Percentiles rank a stretch among this genome's conserved stretches.
Evolutionary conservation across 2,329 filamentous ascomycete genomes (phyloP).

Genomic region (Cordyceps sp.): DNA sequence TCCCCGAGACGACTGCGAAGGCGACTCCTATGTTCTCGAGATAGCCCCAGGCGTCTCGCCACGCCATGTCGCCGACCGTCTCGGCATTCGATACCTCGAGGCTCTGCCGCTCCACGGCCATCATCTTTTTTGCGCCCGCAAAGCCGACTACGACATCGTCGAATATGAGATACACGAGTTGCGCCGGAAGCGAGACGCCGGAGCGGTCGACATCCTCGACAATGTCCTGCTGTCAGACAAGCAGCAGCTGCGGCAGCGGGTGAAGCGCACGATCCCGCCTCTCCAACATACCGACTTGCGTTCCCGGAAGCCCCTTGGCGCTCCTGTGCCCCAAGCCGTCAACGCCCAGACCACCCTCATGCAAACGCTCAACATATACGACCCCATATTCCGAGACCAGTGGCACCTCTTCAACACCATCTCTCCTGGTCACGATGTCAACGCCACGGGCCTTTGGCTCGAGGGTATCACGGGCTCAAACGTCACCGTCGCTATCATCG

Average conservation of each 20-base stretch:
- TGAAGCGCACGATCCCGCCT: slow-evolving; percentile 32
- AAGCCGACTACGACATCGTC: slow-evolving; percentile 42
- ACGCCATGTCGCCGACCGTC: slow-evolving; percentile 47
- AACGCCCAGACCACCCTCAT: slow-evolving; percentile 44
- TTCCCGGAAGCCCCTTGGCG: too few relatives aligned
- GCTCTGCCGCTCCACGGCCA: slow-evolving; percentile 64
- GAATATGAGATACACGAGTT: slow-evolving; percentile 33
- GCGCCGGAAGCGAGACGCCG: slow-evolving; percentile 42
- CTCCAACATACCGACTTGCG: too few relatives aligned
- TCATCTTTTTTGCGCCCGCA: slow-evolving; percentile 67
- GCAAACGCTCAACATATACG: slow-evolving; percentile 53
- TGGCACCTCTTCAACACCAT: slow-evolving; percentile 87
- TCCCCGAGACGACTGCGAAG: slow-evolving; percentile 55
- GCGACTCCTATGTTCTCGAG: slow-evolving; percentile 91
- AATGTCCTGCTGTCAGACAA: slow-evolving; percentile 67
- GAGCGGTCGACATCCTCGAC: slow-evolving; percentile 45
- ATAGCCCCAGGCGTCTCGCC: slow-evolving; percentile 52
- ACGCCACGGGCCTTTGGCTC: slow-evolving; percentile 87
- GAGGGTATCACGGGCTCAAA: slow-evolving; percentile 83
- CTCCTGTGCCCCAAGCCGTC: slow-evolving; percentile 23
- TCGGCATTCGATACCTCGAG: slow-evolving; percentile 71
- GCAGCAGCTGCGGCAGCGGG: slow-evolving; percentile 34
- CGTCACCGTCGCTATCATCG: slow-evolving; percentile 81
- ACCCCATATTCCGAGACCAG: slow-evolving; percentile 86
- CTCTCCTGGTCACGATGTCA: slow-evolving; percentile 77